A percentile compares a stretch with the other conserved stretches of the same genome.
Evolutionary conservation across 805 yeast species (phyloP).

Genomic region (Wickerhamiella domercqiae): DNA sequence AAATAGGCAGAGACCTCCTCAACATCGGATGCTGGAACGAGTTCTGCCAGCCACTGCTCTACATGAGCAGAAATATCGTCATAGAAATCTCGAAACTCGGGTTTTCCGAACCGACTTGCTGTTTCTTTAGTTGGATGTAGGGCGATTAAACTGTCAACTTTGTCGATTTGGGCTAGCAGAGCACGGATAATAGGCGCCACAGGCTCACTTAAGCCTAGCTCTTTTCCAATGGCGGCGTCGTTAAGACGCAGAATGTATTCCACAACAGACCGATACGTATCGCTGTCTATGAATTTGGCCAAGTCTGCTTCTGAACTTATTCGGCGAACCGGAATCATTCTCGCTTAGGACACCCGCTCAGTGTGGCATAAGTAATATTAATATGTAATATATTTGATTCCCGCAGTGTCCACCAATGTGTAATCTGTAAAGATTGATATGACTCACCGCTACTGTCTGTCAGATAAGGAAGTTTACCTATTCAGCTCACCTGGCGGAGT

Average conservation of each 20-base stretch:
- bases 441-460: too few relatives aligned
- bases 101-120: constrained; percentile 75
- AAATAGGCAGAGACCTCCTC: constrained; percentile 45
- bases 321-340: constrained; percentile 25
- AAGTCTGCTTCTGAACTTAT: constrained; percentile 47
- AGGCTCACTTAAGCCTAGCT: constrained; percentile 34
- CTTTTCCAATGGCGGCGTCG: constrained; percentile 44
- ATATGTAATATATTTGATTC: too few relatives aligned
- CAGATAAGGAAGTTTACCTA: too few relatives aligned
- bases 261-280: constrained; percentile 35
- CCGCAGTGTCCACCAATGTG: too few relatives aligned
- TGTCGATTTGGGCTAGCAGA: constrained; percentile 31
- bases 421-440: too few relatives aligned
- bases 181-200: constrained; percentile 20
- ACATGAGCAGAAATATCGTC: constrained; percentile 36
- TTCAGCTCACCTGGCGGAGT: too few relatives aligned
- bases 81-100: constrained; percentile 73
- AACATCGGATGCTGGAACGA: constrained; percentile 2
- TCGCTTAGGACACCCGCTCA: too few relatives aligned
- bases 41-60: constrained; percentile 13
- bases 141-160: constrained; percentile 32
- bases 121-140: constrained; percentile 55
- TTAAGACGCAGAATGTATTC: constrained; percentile 45
- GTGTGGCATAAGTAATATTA: too few relatives aligned
- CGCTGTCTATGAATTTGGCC: constrained; percentile 39